A percentile compares a stretch with the other conserved stretches of the same genome.
These are phyloP conservation scores for Parietaria judaica DNA, from an alignment of 306 rosid species.

Conservation along the genomic window DNA sequence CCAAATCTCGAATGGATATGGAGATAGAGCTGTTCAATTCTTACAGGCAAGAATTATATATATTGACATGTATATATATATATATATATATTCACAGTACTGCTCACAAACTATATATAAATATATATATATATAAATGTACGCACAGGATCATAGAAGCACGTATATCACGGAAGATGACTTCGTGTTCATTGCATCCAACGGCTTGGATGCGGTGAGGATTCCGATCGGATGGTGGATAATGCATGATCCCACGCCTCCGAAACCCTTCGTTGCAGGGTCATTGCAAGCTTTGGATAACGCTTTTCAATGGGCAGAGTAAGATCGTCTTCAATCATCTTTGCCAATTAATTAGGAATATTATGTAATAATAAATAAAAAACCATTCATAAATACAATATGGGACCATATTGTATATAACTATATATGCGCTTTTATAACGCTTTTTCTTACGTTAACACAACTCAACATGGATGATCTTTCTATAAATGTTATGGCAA, in stretches of 20 bases:
- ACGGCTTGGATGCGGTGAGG: conserved; percentile 53
- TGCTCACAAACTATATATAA: neutral
- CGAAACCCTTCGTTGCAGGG: conserved; percentile 61
- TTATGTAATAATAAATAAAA: too few relatives aligned
- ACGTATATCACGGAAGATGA: conserved; percentile 54
- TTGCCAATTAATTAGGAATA: too few relatives aligned
- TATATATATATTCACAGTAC: neutral
- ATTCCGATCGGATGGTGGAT: conserved; percentile 81
- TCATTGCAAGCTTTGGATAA: conserved; percentile 48
- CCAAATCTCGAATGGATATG: conserved; percentile 73
- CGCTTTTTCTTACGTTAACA: too few relatives aligned
- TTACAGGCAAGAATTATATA: conserved; percentile 30
- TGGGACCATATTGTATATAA: too few relatives aligned
- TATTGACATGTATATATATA: neutral
- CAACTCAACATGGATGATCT: too few relatives aligned
- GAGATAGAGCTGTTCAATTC: conserved; percentile 32
- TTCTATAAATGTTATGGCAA: too few relatives aligned
- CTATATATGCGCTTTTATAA: too few relatives aligned
- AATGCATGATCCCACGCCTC: conserved; percentile 60
- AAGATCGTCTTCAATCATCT: conserved; percentile 10
- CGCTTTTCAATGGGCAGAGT: conserved; percentile 73
- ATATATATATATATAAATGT: neutral
- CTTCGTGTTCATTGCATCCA: conserved; percentile 51
- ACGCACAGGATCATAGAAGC: conserved; percentile 50
- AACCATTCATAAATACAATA: too few relatives aligned